phyloP scores from a whole-genome alignment of 371 early-diverging fungal species.

The Zopfochytrium polystomum region DNA sequence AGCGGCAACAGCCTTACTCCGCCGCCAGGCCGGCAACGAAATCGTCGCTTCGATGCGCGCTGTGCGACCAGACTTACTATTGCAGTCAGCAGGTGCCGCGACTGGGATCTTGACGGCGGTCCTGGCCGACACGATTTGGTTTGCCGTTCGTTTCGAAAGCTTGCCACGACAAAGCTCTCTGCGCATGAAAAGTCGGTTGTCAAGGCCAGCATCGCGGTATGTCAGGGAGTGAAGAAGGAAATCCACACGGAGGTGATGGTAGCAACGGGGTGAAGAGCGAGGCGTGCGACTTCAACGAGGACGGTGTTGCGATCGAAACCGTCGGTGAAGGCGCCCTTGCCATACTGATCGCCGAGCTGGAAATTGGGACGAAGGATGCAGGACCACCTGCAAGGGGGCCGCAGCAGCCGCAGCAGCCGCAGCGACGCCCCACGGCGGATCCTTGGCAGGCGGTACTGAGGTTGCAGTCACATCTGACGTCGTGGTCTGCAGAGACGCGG shows the following conservation, averaged over 20 bases:
- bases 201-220: conserved; percentile 42
- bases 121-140: conserved; percentile 29
- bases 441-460: too few species aligned
- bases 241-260: conserved; percentile 20
- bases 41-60: too few species aligned
- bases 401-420: too few species aligned
- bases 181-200: conserved; percentile 47
- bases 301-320: not conserved
- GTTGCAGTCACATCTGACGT: too few species aligned
- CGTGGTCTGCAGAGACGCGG: too few species aligned
- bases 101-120: conserved; percentile 23
- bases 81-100: conserved; percentile 44
- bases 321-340: conserved; percentile 1
- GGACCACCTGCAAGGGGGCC: conserved; percentile 3
- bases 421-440: too few species aligned
- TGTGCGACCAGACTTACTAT: conserved; percentile 55
- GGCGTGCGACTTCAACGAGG: not conserved
- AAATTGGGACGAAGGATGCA: not conserved
- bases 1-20: too few species aligned
- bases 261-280: conserved; percentile 14
- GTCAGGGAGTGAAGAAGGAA: conserved; percentile 26
- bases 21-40: too few species aligned
- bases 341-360: not conserved
- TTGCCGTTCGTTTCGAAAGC: conserved; percentile 43
- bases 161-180: conserved; percentile 49